Evolutionary conservation across 257 asterid species (phyloP), one percentile per base, ranked within the genome.

Genomic region (Coffea canephora): DNA sequence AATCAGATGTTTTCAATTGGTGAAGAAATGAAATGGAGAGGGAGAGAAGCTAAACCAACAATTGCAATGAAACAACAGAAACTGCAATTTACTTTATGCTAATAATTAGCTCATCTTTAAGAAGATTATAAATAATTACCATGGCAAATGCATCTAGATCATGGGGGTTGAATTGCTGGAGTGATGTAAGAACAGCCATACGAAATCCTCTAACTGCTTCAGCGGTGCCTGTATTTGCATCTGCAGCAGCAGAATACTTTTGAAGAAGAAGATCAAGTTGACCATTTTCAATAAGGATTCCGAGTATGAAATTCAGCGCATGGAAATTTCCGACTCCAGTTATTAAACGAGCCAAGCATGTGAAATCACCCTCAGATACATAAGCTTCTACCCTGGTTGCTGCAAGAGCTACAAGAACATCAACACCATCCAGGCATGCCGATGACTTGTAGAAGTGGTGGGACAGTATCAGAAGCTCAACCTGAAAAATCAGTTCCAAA

Each of bases 401-500:
- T 80, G 99, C 97, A 83, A 96, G 98, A 78, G 97, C 97, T 79
- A 96, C 99, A 74, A 96, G 99, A 87, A 96, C 99, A 83, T 96
- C 99, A 66, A 96, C 99, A 82, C 99, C 99, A 80, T 96, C 99
- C 43, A 96, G 97, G 89, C 99, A 94, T 16, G 97, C 86, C 50
- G 99, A 96, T 84, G 91, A 88, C 87, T 96, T 93, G 94, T 96
- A 96, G 89, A 93, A 96, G 87, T 96, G 99, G 89, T 96, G 99
- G 86, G 99, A 92, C 70, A 96, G 85, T 83, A 96, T 96, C 73
- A 96, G 96, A 77, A 96, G 99, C 86, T 96, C 99, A 84, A 96
- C 99, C 99, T 96, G 93, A 77, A 81, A 73, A 78, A 86, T 75
- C 66, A 74, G 70, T 57, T 83, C 79, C 75, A 70, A 72, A 71